phyloP scores from a whole-genome alignment of 257 asterid species.

The Nicotiana benthamiana region DNA sequence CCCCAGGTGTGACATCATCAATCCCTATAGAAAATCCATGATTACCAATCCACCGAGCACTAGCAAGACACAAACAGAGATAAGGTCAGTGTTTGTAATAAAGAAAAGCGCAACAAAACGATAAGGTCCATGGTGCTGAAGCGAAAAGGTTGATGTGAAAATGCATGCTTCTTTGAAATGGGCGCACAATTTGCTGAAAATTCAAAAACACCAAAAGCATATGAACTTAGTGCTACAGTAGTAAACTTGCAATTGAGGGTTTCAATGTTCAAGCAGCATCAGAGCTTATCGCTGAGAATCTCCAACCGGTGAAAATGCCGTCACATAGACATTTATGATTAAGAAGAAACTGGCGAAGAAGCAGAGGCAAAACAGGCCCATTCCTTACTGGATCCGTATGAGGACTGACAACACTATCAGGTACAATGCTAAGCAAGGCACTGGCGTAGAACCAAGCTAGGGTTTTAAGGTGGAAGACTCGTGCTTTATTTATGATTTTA shows the following conservation, averaged over 20 bases:
- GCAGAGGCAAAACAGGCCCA: too few species aligned
- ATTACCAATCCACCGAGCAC: slow-evolving; percentile 99
- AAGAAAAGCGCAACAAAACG: background rate
- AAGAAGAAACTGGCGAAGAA: too few species aligned
- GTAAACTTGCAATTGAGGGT: background rate
- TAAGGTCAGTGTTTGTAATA: background rate
- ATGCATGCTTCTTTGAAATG: background rate
- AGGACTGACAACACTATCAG: too few species aligned
- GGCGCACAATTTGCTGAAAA: background rate
- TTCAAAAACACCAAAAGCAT: background rate
- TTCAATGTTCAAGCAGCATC: too few species aligned
- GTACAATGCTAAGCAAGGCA: too few species aligned
- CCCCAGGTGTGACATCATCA: slow-evolving; percentile 84
- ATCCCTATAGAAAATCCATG: slow-evolving; percentile 98
- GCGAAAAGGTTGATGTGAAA: background rate
- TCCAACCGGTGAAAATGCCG: too few species aligned
- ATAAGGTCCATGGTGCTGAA: background rate
- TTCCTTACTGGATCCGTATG: too few species aligned
- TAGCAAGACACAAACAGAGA: slow-evolving; percentile 24
- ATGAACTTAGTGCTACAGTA: background rate
- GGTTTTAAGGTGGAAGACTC: too few species aligned
- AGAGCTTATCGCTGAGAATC: too few species aligned
- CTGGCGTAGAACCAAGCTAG: too few species aligned
- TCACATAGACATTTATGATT: too few species aligned
- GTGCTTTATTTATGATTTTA: too few species aligned